These are phyloP conservation scores for Geotrichum aggregatum DNA, from an alignment of 1,139 yeast species.

Conservation along the genomic window DNA sequence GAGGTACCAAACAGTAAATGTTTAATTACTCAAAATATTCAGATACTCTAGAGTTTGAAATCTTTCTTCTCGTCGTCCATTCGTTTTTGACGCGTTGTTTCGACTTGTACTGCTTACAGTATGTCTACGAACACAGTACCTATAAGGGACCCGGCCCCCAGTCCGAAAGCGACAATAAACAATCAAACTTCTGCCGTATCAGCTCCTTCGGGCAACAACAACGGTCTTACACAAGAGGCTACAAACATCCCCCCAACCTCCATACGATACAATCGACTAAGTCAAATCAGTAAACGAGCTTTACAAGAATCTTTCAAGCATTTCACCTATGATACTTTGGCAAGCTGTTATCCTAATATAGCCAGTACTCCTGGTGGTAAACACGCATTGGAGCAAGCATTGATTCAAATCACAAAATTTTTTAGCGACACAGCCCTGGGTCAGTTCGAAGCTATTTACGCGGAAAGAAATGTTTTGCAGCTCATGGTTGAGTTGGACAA, in stretches of 20 bases:
- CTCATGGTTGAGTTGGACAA: slow-evolving; percentile 66
- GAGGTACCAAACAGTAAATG: too few relatives aligned
- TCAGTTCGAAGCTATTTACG: slow-evolving; percentile 64
- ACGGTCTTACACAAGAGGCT: not conserved
- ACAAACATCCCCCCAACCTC: slow-evolving; percentile 10
- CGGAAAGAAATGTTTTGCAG: slow-evolving; percentile 54
- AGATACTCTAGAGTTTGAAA: too few relatives aligned
- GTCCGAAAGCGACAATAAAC: not conserved
- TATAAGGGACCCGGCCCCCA: slow-evolving; percentile 9
- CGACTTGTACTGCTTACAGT: too few relatives aligned
- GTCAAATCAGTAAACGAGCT: slow-evolving; percentile 60
- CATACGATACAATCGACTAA: slow-evolving; percentile 52
- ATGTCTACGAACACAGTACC: slow-evolving; percentile 4
- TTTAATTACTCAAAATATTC: too few relatives aligned
- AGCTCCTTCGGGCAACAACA: not conserved
- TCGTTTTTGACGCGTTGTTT: too few relatives aligned
- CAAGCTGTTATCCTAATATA: slow-evolving; percentile 63
- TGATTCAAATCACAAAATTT: slow-evolving; percentile 56
- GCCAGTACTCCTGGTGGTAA: slow-evolving; percentile 50
- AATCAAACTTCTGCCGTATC: not conserved
- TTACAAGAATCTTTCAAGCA: slow-evolving; percentile 62
- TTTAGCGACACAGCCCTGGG: slow-evolving; percentile 55
- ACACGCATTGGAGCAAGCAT: slow-evolving; percentile 52
- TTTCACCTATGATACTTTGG: slow-evolving; percentile 56
- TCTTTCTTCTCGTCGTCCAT: too few relatives aligned